A percentile compares a stretch with the other conserved stretches of the same genome.
These are phyloP conservation scores for Haberlea rhodopensis DNA, from an alignment of 257 asterid genomes.

Conservation along the genomic window DNA sequence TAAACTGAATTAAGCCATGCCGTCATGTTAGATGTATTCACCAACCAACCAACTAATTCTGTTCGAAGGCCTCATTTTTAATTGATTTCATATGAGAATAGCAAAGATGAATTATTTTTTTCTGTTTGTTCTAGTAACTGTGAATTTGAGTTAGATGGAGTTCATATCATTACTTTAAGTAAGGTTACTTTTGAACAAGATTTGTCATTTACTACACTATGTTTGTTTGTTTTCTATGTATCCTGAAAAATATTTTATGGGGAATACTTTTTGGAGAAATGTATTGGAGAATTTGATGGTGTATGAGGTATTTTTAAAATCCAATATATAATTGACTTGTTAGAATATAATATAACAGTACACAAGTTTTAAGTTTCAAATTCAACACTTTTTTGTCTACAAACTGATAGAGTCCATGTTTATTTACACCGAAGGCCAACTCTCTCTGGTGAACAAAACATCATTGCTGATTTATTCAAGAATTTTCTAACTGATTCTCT, in stretches of 20 bases:
- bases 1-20: neutral
- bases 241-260: neutral
- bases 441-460: neutral
- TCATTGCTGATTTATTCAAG: slow-evolving; percentile 3
- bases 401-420: neutral
- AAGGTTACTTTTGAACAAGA: no score
- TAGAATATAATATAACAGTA: no score
- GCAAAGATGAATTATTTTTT: neutral
- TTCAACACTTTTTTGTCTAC: neutral
- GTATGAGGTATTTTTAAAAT: no score
- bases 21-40: no score
- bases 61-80: neutral
- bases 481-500: slow-evolving; percentile 30
- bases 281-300: neutral
- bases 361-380: no score
- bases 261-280: no score
- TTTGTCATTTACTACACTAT: neutral
- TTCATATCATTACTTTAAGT: no score
- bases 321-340: no score
- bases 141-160: neutral
- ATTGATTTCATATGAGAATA: neutral
- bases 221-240: neutral
- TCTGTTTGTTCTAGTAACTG: no score
- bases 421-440: neutral
- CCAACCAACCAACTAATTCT: neutral